phyloP scores from a whole-genome alignment of 768 basidiomycete genomes.

The Xerocomellus amylosporus region DNA sequence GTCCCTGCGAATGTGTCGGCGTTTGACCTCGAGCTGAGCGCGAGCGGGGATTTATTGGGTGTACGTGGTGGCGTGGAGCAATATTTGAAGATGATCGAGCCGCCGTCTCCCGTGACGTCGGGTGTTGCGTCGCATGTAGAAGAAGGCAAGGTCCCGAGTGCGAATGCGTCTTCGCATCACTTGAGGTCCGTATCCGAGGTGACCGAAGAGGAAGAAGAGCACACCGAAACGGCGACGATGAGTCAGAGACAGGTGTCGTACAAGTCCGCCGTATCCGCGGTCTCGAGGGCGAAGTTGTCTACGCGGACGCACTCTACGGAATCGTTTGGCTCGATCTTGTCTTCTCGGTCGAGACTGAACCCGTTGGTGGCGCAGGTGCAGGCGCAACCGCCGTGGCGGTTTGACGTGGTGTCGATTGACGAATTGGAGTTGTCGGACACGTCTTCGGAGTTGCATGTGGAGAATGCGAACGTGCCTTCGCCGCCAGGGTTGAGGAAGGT shows the following conservation, averaged over 20 bases:
- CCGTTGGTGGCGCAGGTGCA: slow-evolving; percentile 35
- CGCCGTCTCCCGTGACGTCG: slow-evolving; percentile 23
- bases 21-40: slow-evolving; percentile 65
- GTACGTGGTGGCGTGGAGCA: slow-evolving; percentile 64
- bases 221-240: slow-evolving; percentile 16
- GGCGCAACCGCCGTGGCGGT: slow-evolving; percentile 50
- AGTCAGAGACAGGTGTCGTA: slow-evolving; percentile 15
- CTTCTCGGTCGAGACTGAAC: slow-evolving; percentile 29
- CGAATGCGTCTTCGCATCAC: slow-evolving; percentile 14
- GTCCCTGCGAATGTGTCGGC: slow-evolving; percentile 54
- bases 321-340: slow-evolving; percentile 33
- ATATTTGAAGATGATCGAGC: slow-evolving; percentile 58
- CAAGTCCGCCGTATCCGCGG: slow-evolving; percentile 22
- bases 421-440: slow-evolving; percentile 79
- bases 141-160: slow-evolving; percentile 6
- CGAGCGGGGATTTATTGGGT: slow-evolving; percentile 58
- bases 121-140: slow-evolving; percentile 1
- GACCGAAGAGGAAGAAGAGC: slow-evolving; percentile 31
- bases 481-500: slow-evolving; percentile 56
- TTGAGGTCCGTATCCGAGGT: slow-evolving; percentile 32
- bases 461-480: slow-evolving; percentile 31
- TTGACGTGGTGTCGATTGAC: slow-evolving; percentile 75
- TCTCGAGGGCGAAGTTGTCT: slow-evolving; percentile 21
- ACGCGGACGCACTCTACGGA: slow-evolving; percentile 34
- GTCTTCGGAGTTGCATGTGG: slow-evolving; percentile 53